Base-by-base conservation (phyloP, 2,329 filamentous ascomycete genomes). In the Pseudogymnoascus sp. region DNA sequence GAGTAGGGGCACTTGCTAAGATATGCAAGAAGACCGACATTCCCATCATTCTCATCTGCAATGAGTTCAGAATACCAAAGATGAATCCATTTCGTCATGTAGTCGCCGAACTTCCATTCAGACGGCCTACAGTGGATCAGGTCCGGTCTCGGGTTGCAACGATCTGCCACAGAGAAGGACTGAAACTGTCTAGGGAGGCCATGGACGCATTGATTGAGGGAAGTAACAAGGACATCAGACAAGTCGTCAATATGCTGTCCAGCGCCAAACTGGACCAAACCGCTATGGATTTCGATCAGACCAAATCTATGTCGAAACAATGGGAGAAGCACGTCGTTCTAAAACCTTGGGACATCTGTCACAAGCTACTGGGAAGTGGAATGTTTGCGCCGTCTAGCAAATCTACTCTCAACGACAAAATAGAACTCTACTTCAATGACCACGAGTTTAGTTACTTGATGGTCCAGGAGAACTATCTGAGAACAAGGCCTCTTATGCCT, bases 371-470 rank as follows among this genome's bases (percentile, higher is more conserved):
- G 5, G 90, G 84, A 26, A 87, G 91, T 3, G 90, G 91, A 37
- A 84, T 97, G 75, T 99, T 97, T 74, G 82, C 89, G 24, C 82
- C 86, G 4, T 85, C 86, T 58, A 95, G 91, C 75, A 95, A 90
- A 67, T 80, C 90, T 2, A 96, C 91, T 0, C 78, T 99, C 36
- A 97, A 97, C 72, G 93, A 99, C 74, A 99, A 99, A 79, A 94
- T 95, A 65, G 93, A 99, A 75, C 84, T 99, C 1, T 99, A 99
- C 74, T 99, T 99, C 80, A 97, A 99, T 73, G 94, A 99, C 69
- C 94, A 99, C 71, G 94, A 99, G 69, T 96, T 97, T 76, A 97
- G 92, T 70, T 94, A 87, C 71, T 79, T 99, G 60, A 97, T 99
- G 94, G 86, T 99, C 54, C 94, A 99, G 73, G 95, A 99, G 74